Evolutionary conservation across 148 eudicot genomes (phyloP), one percentile per base, ranked within the genome.

Genomic region (Camellia granthamiana): DNA sequence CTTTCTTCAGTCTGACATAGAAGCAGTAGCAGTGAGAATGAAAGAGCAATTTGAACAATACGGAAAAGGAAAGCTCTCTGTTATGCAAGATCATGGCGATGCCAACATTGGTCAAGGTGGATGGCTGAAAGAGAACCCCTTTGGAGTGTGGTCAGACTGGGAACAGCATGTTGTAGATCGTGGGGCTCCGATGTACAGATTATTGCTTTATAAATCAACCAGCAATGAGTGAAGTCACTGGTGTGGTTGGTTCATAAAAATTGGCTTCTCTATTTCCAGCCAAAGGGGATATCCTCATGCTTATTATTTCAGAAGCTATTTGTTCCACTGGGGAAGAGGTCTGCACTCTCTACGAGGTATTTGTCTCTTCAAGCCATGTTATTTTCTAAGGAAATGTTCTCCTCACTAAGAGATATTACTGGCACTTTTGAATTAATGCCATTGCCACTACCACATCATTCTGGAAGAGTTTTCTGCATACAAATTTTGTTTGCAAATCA

Each of bases 1-100:
- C 46, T 94, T 94, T 88, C 93, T 94, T 47, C 97, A 94, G 84
- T 94, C 98, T 42, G 97, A 94, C 77, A 71, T 94, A 68, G 89
- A 94, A 88, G 90, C 85, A 56, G 98, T 92, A 30, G 92, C 92
- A 58, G 18, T 87, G 82, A 88, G 97, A 83, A 91, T 94, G 98
- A 87, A 87, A 84, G 84, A 89, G 46, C 93, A 94, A 78, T 89
- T 94, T 83, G 21, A 89, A 44, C 79, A 69, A 43, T 83, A 88
- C 65, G 87, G 98, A 46, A 91, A 90, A 64, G 91, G 92, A 54
- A 92, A 89, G 86, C 90, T 92, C 14, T 62, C 42, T 70, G 21
- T 88, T 78, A 59, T 83, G 78, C 65, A 82, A 3, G 83, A 85
- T 7, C 78, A 78, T 6, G 71, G 75, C 7, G 65, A 77, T 71